These are phyloP conservation scores for Mycena venus DNA, from an alignment of 768 basidiomycete genomes.

Conservation along the genomic window DNA sequence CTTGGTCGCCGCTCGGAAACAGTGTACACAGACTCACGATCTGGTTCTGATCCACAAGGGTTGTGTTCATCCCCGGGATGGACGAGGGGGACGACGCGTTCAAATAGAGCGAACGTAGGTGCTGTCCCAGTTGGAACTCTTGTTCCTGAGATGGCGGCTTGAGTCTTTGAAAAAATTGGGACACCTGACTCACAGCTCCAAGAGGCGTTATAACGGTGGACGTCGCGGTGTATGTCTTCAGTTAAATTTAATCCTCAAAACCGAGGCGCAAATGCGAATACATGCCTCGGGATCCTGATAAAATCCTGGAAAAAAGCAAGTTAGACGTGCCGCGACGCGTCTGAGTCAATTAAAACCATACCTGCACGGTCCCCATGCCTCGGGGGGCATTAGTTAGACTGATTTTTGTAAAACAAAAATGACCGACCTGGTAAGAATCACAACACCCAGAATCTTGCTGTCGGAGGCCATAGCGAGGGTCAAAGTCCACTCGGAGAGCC, in stretches of 20 bases:
- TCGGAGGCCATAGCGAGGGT: slow-evolving; percentile 34
- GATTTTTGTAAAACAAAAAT: background rate
- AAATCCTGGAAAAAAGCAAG: slow-evolving; percentile 57
- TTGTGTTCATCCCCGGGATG: slow-evolving; percentile 58
- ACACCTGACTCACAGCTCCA: slow-evolving; percentile 64
- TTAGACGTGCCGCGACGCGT: background rate
- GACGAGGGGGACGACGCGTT: slow-evolving; percentile 65
- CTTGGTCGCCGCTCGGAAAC: background rate
- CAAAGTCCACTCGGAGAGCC: background rate
- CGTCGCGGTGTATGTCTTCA: slow-evolving; percentile 68
- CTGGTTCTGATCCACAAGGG: slow-evolving; percentile 53
- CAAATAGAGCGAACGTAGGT: slow-evolving; percentile 68
- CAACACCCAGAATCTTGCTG: slow-evolving; percentile 63
- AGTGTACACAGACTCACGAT: slow-evolving; percentile 36
- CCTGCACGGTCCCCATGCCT: slow-evolving; percentile 74
- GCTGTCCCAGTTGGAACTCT: slow-evolving; percentile 68
- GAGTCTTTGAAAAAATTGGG: background rate
- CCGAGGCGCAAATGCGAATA: no score
- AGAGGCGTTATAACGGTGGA: slow-evolving; percentile 75
- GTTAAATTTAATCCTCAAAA: no score
- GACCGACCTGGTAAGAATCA: slow-evolving; percentile 54
- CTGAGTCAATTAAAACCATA: slow-evolving; percentile 26
- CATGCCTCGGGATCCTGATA: slow-evolving; percentile 75
- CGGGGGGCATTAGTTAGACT: slow-evolving; percentile 28
- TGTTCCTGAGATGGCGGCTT: slow-evolving; percentile 55